Base-by-base conservation (phyloP, 1,284 basidiomycete species). In the Boletus semigastroideus region DNA sequence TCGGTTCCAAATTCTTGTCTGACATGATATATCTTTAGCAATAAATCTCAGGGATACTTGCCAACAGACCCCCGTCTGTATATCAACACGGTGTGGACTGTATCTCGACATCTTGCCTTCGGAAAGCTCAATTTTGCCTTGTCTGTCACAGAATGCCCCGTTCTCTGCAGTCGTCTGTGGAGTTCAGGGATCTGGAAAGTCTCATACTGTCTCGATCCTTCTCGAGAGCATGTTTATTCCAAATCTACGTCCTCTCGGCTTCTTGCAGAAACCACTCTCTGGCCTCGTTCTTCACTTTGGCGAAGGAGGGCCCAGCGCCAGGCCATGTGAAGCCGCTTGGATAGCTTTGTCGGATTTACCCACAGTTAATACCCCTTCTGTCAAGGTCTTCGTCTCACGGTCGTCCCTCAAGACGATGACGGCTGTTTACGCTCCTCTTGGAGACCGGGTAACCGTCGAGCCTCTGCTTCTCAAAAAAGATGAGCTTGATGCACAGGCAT, bases 161-260 rank as follows among this genome's bases (percentile, higher is more conserved):
- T 80, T 83, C 54, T 83, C 82, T 1, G 78, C 78, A 0, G 59
- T 81, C 17, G 75, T 84, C 6, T 84, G 83, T 41, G 82, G 82
- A 1, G 83, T 84, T 0, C 83, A 84, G 67, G 83, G 86, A 0
- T 83, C 84, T 0, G 86, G 86, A 16, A 89, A 89, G 60, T 86
- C 84, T 0, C 86, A 88, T 46, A 87, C 83, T 0, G 78, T 87
- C 1, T 79, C 84, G 0, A 76, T 84, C 0, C 69, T 88, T 2
- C 64, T 88, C 0, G 86, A 88, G 60, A 82, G 74, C 48, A 84
- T 87, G 82, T 71, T 88, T 11, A 78, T 88, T 17, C 60, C 80
- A 0, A 66, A 71, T 13, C 75, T 75, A 48, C 59, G 71, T 2
- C 61, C 74, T 0, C 76, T 82, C 33, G 86, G 86, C 0, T 66